Base-by-base conservation (phyloP, 129 eudicot genomes). In the Lactuca saligna region DNA sequence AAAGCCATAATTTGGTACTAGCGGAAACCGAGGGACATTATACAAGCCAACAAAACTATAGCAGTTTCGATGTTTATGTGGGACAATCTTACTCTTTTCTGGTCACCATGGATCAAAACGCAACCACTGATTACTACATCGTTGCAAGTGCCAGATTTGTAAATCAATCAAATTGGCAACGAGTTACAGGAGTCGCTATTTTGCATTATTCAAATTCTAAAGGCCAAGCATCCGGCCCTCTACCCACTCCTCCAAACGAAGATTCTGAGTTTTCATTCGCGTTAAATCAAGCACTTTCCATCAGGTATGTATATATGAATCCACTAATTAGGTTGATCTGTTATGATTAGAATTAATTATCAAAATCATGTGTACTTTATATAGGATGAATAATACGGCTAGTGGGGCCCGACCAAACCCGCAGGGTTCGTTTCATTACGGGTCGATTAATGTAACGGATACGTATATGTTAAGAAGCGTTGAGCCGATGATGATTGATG, bases 321-420 rank as follows among this genome's bases (percentile, higher is more conserved):
- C 33, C 33, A 42, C 29, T 11, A 15, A 5, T 29, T 9, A 13
- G 3, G 14, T 10, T 11, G 12, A 11, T 46, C 12, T 3, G 51
- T 12, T 46, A 1, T 3, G 54, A 73, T 39, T 38, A 2, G 54
- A 73, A 42, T 63, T 9, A 29, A n/a, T 63, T 41, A 31, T 56
- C 58, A 32, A 38, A 15, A 33, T 64, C 31, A 59, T 62, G 12
- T 51, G 51, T 57, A 25, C 29, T 25, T 25, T 25, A 25, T 35
- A 54, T 82, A 92, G 98, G 90, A 87, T 82, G 75, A 92, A 92
- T 63, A 87, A 59, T 39, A 73, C 88, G 14, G 98, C 98, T 13
- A 89, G 98, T 78, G 98, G 98, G 72, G 96, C 98, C 65, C 96
- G 98, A 37, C 96, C 98, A 9, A 92, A 92, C 67, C 95, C 98